Evolutionary conservation across 2,329 filamentous ascomycete genomes (phyloP).

Genomic region (Hypoxylon sp.): DNA sequence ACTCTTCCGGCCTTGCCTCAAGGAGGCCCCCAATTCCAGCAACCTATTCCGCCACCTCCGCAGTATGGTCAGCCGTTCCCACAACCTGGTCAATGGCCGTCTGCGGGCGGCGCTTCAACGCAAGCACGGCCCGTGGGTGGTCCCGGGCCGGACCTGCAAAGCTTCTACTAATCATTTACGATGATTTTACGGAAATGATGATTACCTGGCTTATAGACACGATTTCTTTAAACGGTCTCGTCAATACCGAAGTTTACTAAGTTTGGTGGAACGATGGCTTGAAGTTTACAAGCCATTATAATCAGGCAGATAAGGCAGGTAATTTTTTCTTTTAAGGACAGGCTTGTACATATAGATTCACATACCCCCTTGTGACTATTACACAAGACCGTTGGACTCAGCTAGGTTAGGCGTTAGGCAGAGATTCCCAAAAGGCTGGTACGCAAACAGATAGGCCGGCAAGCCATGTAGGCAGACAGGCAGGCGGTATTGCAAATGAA

Average conservation of each 20-base stretch:
- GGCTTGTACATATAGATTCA: slow-evolving; percentile 28
- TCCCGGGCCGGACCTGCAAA: slow-evolving; percentile 57
- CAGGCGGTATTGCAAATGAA: slow-evolving; percentile 8
- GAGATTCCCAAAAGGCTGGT: slow-evolving; percentile 26
- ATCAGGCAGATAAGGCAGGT: slow-evolving; percentile 7
- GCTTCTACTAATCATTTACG: slow-evolving; percentile 55
- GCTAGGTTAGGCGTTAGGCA: slow-evolving; percentile 31
- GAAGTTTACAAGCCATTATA: slow-evolving; percentile 2
- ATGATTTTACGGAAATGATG: background rate
- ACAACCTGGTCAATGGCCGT: slow-evolving; percentile 47
- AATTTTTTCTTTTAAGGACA: slow-evolving; percentile 8
- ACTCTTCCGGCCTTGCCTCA: slow-evolving; percentile 52
- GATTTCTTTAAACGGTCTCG: background rate
- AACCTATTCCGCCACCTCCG: slow-evolving; percentile 25
- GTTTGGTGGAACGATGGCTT: background rate
- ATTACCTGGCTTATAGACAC: background rate
- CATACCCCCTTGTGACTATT: slow-evolving; percentile 17
- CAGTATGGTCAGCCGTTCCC: slow-evolving; percentile 45
- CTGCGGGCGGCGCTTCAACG: slow-evolving; percentile 34
- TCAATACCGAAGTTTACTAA: background rate
- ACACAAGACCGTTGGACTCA: slow-evolving; percentile 13
- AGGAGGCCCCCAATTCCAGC: slow-evolving; percentile 37
- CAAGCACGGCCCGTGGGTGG: slow-evolving; percentile 37
- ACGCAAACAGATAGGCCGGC: slow-evolving; percentile 9
- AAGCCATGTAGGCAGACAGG: background rate